These are phyloP conservation scores for Drechslerella coelobrocha DNA, from an alignment of 2,329 filamentous ascomycete genomes.

Conservation along the genomic window DNA sequence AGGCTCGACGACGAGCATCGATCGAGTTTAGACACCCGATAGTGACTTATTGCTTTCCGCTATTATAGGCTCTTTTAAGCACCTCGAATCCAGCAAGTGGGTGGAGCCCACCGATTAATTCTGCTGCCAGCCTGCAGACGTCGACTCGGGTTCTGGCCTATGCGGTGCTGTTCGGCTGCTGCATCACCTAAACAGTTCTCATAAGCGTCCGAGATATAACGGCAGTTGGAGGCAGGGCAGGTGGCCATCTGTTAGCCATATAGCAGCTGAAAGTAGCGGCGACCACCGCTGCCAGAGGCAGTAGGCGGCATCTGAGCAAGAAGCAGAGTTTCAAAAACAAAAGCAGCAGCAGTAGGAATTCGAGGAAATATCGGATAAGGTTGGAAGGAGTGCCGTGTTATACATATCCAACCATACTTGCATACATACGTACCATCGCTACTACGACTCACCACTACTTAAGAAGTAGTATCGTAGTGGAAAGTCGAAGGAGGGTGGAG, in stretches of 20 bases:
- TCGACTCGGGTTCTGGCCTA: slow-evolving; percentile 6
- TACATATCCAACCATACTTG: neutral
- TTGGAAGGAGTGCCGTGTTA: slow-evolving; percentile 7
- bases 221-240: slow-evolving; percentile 23
- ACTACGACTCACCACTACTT: neutral
- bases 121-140: slow-evolving; percentile 6
- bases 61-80: slow-evolving; percentile 1
- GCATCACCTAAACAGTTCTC: slow-evolving; percentile 19
- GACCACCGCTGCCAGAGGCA: neutral
- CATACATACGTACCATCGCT: neutral
- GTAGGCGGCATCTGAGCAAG: neutral
- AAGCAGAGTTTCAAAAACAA: neutral
- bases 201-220: slow-evolving; percentile 30
- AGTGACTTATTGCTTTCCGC: slow-evolving; percentile 17
- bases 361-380: slow-evolving; percentile 2
- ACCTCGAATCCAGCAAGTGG: slow-evolving; percentile 5
- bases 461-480: slow-evolving; percentile 3
- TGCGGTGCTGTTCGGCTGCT: slow-evolving; percentile 6
- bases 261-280: neutral
- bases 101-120: slow-evolving; percentile 1
- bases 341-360: too few relatives aligned
- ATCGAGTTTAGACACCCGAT: slow-evolving; percentile 21
- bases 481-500: slow-evolving; percentile 8
- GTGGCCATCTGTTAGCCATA: slow-evolving; percentile 4
- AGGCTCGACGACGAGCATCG: slow-evolving; percentile 11